Conservation (phyloP, 495 filamentous ascomycete species). For the Penicilliopsis zonata region DNA sequence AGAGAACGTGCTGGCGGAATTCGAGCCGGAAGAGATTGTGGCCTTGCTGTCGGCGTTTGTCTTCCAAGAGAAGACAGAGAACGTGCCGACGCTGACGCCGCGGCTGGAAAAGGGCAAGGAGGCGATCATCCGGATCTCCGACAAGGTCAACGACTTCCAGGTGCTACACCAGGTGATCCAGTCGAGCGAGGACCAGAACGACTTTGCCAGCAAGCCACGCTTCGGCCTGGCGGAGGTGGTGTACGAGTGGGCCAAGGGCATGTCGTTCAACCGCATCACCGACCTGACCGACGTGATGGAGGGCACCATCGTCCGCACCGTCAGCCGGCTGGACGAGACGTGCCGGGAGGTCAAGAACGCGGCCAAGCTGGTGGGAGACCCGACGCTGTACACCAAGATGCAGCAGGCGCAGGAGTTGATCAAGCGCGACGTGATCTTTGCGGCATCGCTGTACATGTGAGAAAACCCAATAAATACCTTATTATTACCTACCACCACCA, state of each 20-base stretch:
- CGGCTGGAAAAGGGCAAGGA: constrained; percentile 74
- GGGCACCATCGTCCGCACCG: constrained; percentile 88
- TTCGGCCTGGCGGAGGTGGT: constrained; percentile 96
- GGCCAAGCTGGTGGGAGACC: constrained; percentile 92
- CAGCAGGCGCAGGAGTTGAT: constrained; percentile 92
- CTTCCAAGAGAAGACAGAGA: constrained; percentile 95
- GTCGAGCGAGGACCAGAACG: constrained; percentile 75
- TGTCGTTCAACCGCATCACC: constrained; percentile 97
- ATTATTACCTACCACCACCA: no score
- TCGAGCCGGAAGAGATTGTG: constrained; percentile 92
- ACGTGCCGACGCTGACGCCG: constrained; percentile 69
- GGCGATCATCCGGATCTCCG: constrained; percentile 76
- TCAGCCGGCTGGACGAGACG: constrained; percentile 87
- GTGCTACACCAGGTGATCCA: constrained; percentile 82
- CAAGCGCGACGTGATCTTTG: constrained; percentile 87
- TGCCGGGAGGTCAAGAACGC: constrained; percentile 97
- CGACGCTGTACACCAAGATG: constrained; percentile 90
- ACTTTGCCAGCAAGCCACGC: constrained; percentile 74
- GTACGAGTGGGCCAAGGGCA: constrained; percentile 95
- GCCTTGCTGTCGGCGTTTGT: constrained; percentile 90
- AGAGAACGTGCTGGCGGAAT: constrained; percentile 91
- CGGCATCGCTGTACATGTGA: constrained; percentile 72
- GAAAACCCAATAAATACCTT: no score
- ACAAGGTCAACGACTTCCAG: constrained; percentile 83
- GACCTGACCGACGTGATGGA: constrained; percentile 94